These are phyloP conservation scores for Trypanosoma melophagium DNA, from an alignment of 208 protist genomes.

Conservation along the genomic window DNA sequence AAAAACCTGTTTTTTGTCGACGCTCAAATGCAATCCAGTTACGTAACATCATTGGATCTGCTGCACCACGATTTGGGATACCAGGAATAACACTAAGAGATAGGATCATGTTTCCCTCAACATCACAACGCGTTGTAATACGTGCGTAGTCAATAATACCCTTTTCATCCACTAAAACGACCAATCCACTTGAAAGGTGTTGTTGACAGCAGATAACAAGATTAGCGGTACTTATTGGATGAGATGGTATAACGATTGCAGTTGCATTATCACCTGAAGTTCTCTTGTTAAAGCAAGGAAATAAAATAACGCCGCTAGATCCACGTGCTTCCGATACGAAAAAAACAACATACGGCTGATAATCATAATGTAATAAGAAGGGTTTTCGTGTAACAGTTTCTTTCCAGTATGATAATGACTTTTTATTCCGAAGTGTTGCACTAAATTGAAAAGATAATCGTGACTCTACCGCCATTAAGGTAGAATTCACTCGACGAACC, in stretches of 20 bases:
- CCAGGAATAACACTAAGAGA: constrained; percentile 55
- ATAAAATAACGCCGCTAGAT: constrained; percentile 24
- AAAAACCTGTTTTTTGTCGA: constrained; percentile 61
- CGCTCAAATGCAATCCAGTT: constrained; percentile 61
- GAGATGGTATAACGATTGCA: constrained; percentile 1
- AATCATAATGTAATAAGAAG: constrained; percentile 54
- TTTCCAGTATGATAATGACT: constrained; percentile 12
- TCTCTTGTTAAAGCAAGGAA: constrained; percentile 22
- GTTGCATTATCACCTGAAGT: not conserved
- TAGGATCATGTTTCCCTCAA: constrained; percentile 16
- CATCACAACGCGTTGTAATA: constrained; percentile 25
- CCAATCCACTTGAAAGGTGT: constrained; percentile 29
- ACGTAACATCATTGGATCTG: constrained; percentile 40
- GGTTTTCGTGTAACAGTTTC: constrained; percentile 50
- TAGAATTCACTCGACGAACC: constrained; percentile 42
- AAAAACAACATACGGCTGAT: constrained; percentile 56
- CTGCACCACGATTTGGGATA: constrained; percentile 28
- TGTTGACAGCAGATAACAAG: constrained; percentile 50
- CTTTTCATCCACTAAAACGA: constrained; percentile 49
- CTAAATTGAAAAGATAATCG: constrained; percentile 42
- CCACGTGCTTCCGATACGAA: constrained; percentile 32
- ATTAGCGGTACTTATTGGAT: constrained; percentile 46
- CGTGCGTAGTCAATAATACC: constrained; percentile 69
- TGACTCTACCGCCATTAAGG: constrained; percentile 57
- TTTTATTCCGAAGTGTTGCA: not conserved